Conservation (phyloP, 1,284 basidiomycete genomes). For the Trametes pubescens region DNA sequence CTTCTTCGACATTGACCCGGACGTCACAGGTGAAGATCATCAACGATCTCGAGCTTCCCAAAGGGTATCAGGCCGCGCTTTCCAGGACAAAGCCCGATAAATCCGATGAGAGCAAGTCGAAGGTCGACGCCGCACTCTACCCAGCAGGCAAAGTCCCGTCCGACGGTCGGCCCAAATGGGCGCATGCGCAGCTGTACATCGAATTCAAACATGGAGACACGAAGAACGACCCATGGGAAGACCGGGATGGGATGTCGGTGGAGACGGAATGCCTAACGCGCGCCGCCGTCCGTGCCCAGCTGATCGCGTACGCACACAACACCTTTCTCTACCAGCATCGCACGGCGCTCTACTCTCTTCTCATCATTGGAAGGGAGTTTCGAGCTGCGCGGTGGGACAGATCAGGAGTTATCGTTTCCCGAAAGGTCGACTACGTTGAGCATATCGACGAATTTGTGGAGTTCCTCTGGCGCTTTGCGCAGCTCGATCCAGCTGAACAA, state of each 20-base stretch:
- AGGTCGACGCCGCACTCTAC: constrained; percentile 12
- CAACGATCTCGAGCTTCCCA: neutral
- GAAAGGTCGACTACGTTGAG: constrained; percentile 21
- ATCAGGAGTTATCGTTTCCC: constrained; percentile 27
- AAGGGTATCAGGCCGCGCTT: neutral
- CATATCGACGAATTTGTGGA: constrained; percentile 18
- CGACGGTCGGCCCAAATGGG: constrained; percentile 8
- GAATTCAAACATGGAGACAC: constrained; percentile 14
- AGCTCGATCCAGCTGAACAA: constrained; percentile 10
- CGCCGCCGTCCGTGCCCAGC: constrained; percentile 1
- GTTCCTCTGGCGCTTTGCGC: constrained; percentile 24
- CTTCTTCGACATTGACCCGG: too few relatives aligned
- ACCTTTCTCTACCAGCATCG: constrained; percentile 12
- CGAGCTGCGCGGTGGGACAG: constrained; percentile 30
- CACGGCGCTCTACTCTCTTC: neutral
- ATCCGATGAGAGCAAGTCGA: constrained; percentile 9
- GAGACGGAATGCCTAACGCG: neutral
- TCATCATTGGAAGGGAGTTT: constrained; percentile 4
- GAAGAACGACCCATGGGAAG: constrained; percentile 12
- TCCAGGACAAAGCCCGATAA: too few relatives aligned
- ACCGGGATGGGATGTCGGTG: neutral
- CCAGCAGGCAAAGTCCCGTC: neutral
- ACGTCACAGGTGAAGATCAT: neutral
- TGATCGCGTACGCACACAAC: constrained; percentile 6
- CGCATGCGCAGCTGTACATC: neutral